Evolutionary conservation across 192 early-diverging fungal genomes (phyloP).

Genomic region (Linnemannia exigua): DNA sequence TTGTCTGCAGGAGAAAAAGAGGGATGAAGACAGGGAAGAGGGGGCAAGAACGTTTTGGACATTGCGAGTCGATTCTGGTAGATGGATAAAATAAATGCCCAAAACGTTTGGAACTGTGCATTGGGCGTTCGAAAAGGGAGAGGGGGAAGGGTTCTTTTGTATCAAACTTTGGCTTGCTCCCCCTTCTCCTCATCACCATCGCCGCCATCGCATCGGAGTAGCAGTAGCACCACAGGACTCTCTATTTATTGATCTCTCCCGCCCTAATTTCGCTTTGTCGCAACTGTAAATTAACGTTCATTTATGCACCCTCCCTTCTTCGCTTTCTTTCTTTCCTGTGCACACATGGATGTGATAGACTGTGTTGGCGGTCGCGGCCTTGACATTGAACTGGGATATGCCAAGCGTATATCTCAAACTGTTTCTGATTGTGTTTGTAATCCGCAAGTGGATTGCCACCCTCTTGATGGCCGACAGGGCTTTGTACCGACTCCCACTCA

Average conservation of each 20-base stretch:
- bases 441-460: constrained; percentile 39
- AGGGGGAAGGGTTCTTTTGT: background rate
- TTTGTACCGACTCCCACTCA: constrained; percentile 38
- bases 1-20: constrained; percentile 1
- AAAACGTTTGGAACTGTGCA: background rate
- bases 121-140: background rate
- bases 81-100: background rate
- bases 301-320: background rate
- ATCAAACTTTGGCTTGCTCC: background rate
- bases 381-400: constrained; percentile 22
- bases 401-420: constrained; percentile 43
- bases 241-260: background rate
- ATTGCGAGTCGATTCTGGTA: background rate
- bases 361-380: constrained; percentile 13
- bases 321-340: too few species aligned
- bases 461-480: constrained; percentile 40
- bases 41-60: background rate
- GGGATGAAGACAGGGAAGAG: background rate
- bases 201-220: too few species aligned
- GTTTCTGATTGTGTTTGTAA: constrained; percentile 35
- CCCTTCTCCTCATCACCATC: too few species aligned
- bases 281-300: background rate
- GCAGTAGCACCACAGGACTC: too few species aligned
- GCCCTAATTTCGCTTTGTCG: background rate
- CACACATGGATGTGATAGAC: constrained; percentile 17